phyloP scores from a whole-genome alignment of 1,284 basidiomycete species.

The Leccinum subatratum region DNA sequence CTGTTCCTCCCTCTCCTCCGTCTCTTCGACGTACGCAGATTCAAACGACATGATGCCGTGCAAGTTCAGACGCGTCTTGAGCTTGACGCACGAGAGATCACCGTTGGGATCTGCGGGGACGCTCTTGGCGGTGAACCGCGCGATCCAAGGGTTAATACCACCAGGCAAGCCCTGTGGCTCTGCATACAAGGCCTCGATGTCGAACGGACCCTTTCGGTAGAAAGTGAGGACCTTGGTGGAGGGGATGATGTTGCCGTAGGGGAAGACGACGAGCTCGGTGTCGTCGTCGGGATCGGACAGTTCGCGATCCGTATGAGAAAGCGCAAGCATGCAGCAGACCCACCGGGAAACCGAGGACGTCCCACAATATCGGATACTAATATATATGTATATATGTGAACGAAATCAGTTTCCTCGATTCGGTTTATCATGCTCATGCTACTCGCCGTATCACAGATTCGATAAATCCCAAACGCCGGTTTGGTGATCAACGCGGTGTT shows the following conservation, averaged over 20 bases:
- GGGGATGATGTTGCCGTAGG: slow-evolving; percentile 74
- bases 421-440: neutral
- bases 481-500: slow-evolving; percentile 57
- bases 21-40: slow-evolving; percentile 76
- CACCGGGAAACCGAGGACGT: neutral
- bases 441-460: slow-evolving; percentile 63
- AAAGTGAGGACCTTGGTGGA: slow-evolving; percentile 95
- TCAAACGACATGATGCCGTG: slow-evolving; percentile 87
- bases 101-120: slow-evolving; percentile 66
- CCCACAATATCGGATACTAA: slow-evolving; percentile 33
- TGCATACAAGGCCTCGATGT: slow-evolving; percentile 78
- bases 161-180: slow-evolving; percentile 69
- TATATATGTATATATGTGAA: neutral
- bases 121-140: slow-evolving; percentile 73
- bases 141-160: slow-evolving; percentile 78
- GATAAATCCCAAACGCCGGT: slow-evolving; percentile 73
- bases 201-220: slow-evolving; percentile 82
- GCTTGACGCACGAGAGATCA: slow-evolving; percentile 76
- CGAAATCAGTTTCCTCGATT: neutral
- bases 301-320: too few relatives aligned
- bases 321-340: neutral
- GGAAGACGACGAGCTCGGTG: slow-evolving; percentile 84
- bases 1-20: slow-evolving; percentile 72
- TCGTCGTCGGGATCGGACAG: slow-evolving; percentile 80
- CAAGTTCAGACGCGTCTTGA: slow-evolving; percentile 82